A percentile compares a stretch with the other conserved stretches of the same genome.
Conservation (phyloP, 495 filamentous ascomycete species). For the Penicillium angulare region DNA sequence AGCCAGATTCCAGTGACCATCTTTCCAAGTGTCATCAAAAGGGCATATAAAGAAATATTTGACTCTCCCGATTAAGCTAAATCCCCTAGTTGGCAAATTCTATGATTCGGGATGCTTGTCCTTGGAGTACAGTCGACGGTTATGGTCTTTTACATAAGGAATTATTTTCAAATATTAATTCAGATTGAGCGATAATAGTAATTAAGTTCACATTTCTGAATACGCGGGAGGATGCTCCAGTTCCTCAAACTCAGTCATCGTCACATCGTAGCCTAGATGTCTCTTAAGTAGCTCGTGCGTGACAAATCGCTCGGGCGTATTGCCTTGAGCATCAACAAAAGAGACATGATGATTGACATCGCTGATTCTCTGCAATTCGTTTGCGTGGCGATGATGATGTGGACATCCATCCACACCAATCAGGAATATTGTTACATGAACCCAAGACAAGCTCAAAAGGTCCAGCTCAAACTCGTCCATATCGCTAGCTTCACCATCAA, state of each 20-base stretch:
- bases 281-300: constrained; percentile 49
- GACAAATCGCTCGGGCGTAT: constrained; percentile 43
- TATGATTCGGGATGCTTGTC: no score
- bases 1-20: constrained; percentile 63
- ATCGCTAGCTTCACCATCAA: constrained; percentile 47
- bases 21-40: constrained; percentile 70
- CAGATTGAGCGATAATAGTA: background rate
- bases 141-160: no score
- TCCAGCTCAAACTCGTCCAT: constrained; percentile 54
- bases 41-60: no score
- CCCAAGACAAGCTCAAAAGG: constrained; percentile 45
- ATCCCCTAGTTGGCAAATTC: no score
- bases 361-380: constrained; percentile 45
- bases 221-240: constrained; percentile 13
- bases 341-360: constrained; percentile 47
- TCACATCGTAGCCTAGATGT: constrained; percentile 45
- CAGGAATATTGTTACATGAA: constrained; percentile 48
- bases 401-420: constrained; percentile 50
- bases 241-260: constrained; percentile 42
- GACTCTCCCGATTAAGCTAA: no score
- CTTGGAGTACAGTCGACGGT: constrained; percentile 15
- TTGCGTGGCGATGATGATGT: constrained; percentile 49
- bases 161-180: no score
- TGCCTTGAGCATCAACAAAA: constrained; percentile 50
- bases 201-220: background rate